Percentiles rank a stretch among this genome's conserved stretches.
Evolutionary conservation across 495 filamentous ascomycete species (phyloP).

Genomic region (Corynascus novoguineensis): DNA sequence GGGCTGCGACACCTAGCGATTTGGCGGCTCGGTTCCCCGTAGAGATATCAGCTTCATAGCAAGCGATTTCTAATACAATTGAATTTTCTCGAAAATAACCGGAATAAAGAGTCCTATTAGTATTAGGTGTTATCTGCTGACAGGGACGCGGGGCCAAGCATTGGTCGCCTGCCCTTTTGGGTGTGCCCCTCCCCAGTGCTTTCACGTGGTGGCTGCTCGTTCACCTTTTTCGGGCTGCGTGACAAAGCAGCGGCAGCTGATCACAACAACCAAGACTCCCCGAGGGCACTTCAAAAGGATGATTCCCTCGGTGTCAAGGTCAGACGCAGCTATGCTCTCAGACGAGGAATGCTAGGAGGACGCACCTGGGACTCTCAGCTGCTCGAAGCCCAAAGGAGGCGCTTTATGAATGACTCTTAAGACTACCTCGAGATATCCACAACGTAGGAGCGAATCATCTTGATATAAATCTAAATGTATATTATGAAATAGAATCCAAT

Average conservation of each 20-base stretch:
- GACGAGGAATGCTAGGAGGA: too few species aligned
- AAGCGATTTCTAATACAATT: too few species aligned
- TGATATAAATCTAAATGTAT: too few species aligned
- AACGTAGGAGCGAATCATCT: too few species aligned
- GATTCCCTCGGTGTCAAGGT: background rate
- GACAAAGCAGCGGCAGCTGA: background rate
- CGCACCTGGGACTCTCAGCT: background rate
- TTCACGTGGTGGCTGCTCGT: background rate
- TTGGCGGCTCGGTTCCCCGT: too few species aligned
- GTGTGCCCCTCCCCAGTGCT: constrained; percentile 10
- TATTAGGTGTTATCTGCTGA: constrained; percentile 5
- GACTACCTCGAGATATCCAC: too few species aligned
- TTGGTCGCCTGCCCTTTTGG: constrained; percentile 4
- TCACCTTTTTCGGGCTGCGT: background rate
- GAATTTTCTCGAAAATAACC: too few species aligned
- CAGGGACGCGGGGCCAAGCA: background rate
- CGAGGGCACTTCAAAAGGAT: background rate
- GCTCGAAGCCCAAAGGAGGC: background rate
- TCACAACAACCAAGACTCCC: background rate
- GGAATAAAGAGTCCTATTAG: too few species aligned
- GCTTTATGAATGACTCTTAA: too few species aligned
- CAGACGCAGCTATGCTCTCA: background rate
- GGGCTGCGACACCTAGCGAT: too few species aligned
- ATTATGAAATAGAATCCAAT: too few species aligned
- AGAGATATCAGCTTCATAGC: too few species aligned